Evolutionary conservation across 2,329 filamentous ascomycete species (phyloP), one percentile per base, ranked within the genome.

Genomic region (Penicillium janthinellum): DNA sequence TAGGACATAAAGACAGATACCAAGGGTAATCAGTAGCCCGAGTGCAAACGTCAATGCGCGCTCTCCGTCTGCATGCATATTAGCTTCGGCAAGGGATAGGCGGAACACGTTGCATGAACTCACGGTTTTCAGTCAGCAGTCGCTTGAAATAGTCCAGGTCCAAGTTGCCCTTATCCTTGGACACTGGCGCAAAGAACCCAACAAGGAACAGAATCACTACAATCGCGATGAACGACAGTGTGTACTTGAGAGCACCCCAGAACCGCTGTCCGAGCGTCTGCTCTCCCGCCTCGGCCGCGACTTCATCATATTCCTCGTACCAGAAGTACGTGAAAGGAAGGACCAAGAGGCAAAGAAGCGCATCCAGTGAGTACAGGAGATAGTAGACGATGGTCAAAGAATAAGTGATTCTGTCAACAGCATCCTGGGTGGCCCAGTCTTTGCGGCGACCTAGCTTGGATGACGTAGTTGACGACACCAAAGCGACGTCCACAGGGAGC

Each of bases 251-350:
- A 4, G 95, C 92, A n/a, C 88, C 88, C 84, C 88, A 89, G 61
- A 98, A 84, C 56, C 92, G 86, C 70, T 87, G 85, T 6, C 82
- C 83, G 59, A 89, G 76, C 2, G 90, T 89, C 73, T 93, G 88
- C 34, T 86, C 87, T 35, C 91, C 90, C 61, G 91, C 86, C 69
- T 96, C 91, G 37, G 89, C 84, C 62, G 92, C 92, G 20, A 94
- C 88, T 78, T 97, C 92, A 70, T 97, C 94, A 66, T 96, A 96
- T 76, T 98, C 95, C 75, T 99, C 95, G 71, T 96, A 95, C 87
- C 90, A 97, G 75, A 99, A 99, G 80, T 99, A 99, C 50, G 93
- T 90, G 73, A 99, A 99, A 0, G 95, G 95, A 20, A 98, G 90
- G 47, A 96, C 85, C 17, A 98, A 75, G 48, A 99, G 82, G 72